phyloP scores from a whole-genome alignment of 176 grass and related monocot genomes.

The Chloris gayana region DNA sequence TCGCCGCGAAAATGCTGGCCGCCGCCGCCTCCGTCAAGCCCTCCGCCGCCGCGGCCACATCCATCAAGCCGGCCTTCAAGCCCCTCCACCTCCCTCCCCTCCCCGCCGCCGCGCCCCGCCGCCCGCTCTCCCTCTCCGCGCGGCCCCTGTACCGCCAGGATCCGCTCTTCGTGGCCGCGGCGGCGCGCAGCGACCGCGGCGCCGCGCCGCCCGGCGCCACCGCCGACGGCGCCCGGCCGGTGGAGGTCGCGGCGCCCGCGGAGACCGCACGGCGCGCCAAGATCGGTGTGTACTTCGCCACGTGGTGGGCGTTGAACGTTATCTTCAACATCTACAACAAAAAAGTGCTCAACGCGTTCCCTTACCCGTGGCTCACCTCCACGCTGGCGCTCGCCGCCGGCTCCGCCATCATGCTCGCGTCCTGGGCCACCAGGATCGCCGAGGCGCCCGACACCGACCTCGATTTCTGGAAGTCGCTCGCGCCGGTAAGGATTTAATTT shows the following conservation, averaged over 20 bases:
- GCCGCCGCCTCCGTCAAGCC: constrained; percentile 48
- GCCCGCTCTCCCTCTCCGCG: constrained; percentile 38
- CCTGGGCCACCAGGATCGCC: constrained; percentile 69
- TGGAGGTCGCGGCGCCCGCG: constrained; percentile 23
- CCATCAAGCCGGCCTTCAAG: constrained; percentile 39
- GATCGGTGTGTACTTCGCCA: constrained; percentile 93
- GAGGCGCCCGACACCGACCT: constrained; percentile 74
- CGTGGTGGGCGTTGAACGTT: constrained; percentile 96
- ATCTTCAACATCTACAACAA: constrained; percentile 99
- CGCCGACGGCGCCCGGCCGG: constrained; percentile 36
- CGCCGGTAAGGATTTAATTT: constrained; percentile 55
- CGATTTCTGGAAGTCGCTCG: constrained; percentile 84
- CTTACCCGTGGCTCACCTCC: constrained; percentile 87
- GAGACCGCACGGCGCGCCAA: constrained; percentile 44
- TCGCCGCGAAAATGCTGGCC: constrained; percentile 37
- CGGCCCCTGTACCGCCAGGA: constrained; percentile 58
- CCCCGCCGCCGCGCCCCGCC: neutral
- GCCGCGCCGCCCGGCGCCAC: constrained; percentile 42
- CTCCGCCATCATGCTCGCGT: constrained; percentile 92
- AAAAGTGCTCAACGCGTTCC: constrained; percentile 95
- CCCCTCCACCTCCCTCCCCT: constrained; percentile 51
- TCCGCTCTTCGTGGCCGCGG: neutral
- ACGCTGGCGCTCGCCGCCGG: constrained; percentile 90
- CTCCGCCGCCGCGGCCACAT: constrained; percentile 11
- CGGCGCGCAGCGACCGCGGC: constrained; percentile 25